Conservation (phyloP, 495 filamentous ascomycete species). For the Neurospora sp. region DNA sequence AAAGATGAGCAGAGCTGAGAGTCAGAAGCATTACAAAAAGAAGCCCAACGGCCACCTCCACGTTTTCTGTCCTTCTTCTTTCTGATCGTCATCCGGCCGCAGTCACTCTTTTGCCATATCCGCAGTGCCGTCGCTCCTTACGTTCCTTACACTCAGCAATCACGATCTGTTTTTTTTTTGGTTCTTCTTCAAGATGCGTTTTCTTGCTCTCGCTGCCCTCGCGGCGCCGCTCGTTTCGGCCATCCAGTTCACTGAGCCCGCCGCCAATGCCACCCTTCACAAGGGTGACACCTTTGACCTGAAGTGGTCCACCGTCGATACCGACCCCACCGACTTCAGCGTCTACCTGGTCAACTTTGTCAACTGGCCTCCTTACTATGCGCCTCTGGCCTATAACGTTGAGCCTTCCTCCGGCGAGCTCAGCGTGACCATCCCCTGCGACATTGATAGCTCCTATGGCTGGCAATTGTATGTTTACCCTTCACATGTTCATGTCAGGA, state of each 20-base stretch:
- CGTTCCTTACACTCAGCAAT: not conserved
- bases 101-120: not conserved
- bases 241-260: constrained; percentile 18
- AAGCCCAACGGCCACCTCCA: not conserved
- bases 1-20: not conserved
- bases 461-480: constrained; percentile 30
- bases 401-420: constrained; percentile 19
- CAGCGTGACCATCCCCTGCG: constrained; percentile 33
- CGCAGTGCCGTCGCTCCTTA: not conserved
- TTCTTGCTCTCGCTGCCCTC: constrained; percentile 16
- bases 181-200: constrained; percentile 14
- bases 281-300: constrained; percentile 28
- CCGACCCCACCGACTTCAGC: constrained; percentile 33
- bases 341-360: constrained; percentile 42
- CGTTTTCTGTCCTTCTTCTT: constrained; percentile 1
- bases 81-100: not conserved
- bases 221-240: constrained; percentile 24
- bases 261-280: constrained; percentile 23
- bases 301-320: constrained; percentile 36
- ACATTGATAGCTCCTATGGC: constrained; percentile 28
- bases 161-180: not conserved
- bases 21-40: not conserved
- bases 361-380: constrained; percentile 36
- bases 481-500: not conserved
- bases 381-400: constrained; percentile 28